Evolutionary conservation across 805 yeast species (phyloP), one percentile per base, ranked within the genome.

Genomic region (Barnettozyma populi): DNA sequence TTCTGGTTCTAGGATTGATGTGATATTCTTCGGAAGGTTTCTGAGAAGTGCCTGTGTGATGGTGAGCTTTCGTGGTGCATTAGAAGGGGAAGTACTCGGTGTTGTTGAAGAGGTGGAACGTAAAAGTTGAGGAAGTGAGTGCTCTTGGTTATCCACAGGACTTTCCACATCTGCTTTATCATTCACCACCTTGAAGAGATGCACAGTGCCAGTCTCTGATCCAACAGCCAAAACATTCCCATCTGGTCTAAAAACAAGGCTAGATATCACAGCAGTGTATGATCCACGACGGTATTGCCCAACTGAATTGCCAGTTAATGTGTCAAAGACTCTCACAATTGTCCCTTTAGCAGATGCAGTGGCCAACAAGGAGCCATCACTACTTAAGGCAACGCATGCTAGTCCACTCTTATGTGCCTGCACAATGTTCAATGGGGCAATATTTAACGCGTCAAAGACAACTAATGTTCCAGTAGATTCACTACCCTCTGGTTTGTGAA

Each of bases 321-420:
- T 81, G 32, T 83, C 71, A 59, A 90, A 94, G 3, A 94, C 84
- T 40, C 98, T 70, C 3, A 92, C 80, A 20, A 94, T 80, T 0
- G 98, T 94, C 2, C 99, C 99, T 60, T 88, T 87, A 32, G 76
- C 80, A 0, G 96, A 87, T 6, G 97, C 89, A 0, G 97, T 87
- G 0, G 97, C 97, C 40, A 92, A 72, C 53, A 87, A 69, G 2
- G 79, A 72, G 0, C 97, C 97, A 57, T 86, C 90, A 29, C 73
- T 71, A 44, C 89, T 86, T 16, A 94, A 63, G 1, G 84, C 69
- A 41, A 90, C 64, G 2, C 80, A 74, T 3, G 90, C 85, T 38
- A 92, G 62, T 1, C 86, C 82, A 0, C 90, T 72, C 58, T 85
- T 86, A 65, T 94, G 98, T 1, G 97, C 96, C 59, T 84, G 87